Base-by-base conservation (phyloP, 1,284 basidiomycete species). In the Salmacisia buchloeana region DNA sequence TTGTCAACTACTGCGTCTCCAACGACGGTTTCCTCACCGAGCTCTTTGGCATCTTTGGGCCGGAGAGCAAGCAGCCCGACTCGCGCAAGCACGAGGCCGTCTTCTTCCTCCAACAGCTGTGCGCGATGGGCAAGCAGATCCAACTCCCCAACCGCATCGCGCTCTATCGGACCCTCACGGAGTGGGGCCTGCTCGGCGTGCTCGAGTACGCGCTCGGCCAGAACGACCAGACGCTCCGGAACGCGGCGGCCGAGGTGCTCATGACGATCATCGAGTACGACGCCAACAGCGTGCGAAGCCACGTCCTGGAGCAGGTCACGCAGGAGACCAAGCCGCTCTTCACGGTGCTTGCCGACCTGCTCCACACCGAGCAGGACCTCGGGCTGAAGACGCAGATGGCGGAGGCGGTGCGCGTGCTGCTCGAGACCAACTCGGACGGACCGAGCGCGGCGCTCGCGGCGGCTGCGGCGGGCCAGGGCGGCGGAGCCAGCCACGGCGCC, bases 51-150 rank as follows among this genome's bases (percentile, higher is more conserved):
- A 82, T 90, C 38, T 94, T 92, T 78, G 66, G 66, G 31, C 38
- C 63, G 1, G 58, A 67, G 7, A 56, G 34, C 27, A 56, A 60
- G 61, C 33, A 63, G 58, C 58, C 34, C 61, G 69, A 63, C 38
- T 65, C 60, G 7, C 68, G 65, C 61, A 76, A 64, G 58, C 71
- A 62, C 38, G 75, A 77, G 31, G 75, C 66, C 35, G 72, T 78
- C 45, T 67, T 77, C 91, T 89, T 99, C 69, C 83, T 98, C 43
- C 93, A 97, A 74, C 92, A 97, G 73, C 86, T 98, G 7, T 92
- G 91, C 76, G 84, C 88, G 49, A 96, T 97, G 89, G 93, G 91
- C 69, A 98, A 97, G 84, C 92, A 92, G 75, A 88, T 97, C 13
- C 94, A 97, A 79, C 84, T 97, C 6, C 88, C 89, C 4, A 86